A percentile compares a stretch with the other conserved stretches of the same genome.
Conservation (phyloP, 2,329 filamentous ascomycete genomes). For the Bimuria novae-zelandiae region DNA sequence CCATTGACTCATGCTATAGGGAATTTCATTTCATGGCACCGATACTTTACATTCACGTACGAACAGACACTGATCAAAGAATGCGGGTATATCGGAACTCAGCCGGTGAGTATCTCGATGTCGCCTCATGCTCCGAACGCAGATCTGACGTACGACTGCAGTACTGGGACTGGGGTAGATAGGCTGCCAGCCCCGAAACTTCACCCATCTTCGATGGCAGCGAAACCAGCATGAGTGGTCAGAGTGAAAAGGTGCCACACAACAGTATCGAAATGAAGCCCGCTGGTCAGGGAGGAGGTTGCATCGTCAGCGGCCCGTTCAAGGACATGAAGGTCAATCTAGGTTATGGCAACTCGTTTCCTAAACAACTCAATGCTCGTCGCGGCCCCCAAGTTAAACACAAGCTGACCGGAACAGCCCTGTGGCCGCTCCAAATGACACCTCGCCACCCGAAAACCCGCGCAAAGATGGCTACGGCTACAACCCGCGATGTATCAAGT, state of each 20-base stretch:
- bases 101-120: slow-evolving; percentile 41
- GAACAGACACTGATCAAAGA: slow-evolving; percentile 49
- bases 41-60: slow-evolving; percentile 49
- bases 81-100: slow-evolving; percentile 51
- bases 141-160: slow-evolving; percentile 16
- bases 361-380: too few species aligned
- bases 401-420: slow-evolving; percentile 21
- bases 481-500: slow-evolving; percentile 48
- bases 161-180: slow-evolving; percentile 61
- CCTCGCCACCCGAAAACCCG: slow-evolving; percentile 47
- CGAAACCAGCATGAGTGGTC: slow-evolving; percentile 54
- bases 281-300: slow-evolving; percentile 60
- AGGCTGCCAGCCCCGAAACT: slow-evolving; percentile 49
- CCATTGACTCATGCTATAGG: slow-evolving; percentile 19
- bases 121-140: slow-evolving; percentile 12
- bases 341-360: slow-evolving; percentile 27
- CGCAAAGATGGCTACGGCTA: slow-evolving; percentile 36
- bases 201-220: slow-evolving; percentile 63
- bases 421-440: slow-evolving; percentile 25
- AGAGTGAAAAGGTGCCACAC: slow-evolving; percentile 48
- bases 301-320: slow-evolving; percentile 59
- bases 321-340: slow-evolving; percentile 42
- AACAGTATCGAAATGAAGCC: slow-evolving; percentile 42
- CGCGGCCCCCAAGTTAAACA: too few species aligned
- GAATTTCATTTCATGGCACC: slow-evolving; percentile 49